Percentiles rank a stretch among this genome's conserved stretches.
Conservation (phyloP, 2,329 filamentous ascomycete genomes). For the Pseudogymnoascus pannorum region DNA sequence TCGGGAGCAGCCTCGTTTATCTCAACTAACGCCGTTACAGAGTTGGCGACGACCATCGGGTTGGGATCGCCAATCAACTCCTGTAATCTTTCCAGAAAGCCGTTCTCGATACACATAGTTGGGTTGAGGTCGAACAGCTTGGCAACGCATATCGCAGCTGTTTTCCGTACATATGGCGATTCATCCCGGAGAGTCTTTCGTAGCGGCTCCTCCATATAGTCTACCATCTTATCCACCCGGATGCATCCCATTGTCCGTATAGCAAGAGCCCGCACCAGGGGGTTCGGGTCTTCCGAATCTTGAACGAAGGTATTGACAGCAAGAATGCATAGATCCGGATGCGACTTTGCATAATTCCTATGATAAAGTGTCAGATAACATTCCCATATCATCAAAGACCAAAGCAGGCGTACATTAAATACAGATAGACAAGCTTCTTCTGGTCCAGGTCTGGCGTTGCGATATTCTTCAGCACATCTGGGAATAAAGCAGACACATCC, state of each 20-base stretch:
- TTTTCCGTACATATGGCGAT: constrained; percentile 97
- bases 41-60: constrained; percentile 98
- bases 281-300: constrained; percentile 97
- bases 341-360: constrained; percentile 99
- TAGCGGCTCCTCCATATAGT: constrained; percentile 98
- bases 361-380: constrained; percentile 12
- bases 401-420: constrained; percentile 67
- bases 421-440: constrained; percentile 98
- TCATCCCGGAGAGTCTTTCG: constrained; percentile 95
- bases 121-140: constrained; percentile 97
- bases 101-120: constrained; percentile 88
- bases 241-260: constrained; percentile 99
- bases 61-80: constrained; percentile 97
- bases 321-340: constrained; percentile 95
- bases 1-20: constrained; percentile 88
- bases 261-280: constrained; percentile 85
- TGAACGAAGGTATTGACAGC: constrained; percentile 99
- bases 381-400: neutral
- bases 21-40: constrained; percentile 85
- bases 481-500: constrained; percentile 94
- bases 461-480: constrained; percentile 98
- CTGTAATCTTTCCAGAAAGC: constrained; percentile 87
- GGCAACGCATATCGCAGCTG: constrained; percentile 92
- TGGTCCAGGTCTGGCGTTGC: constrained; percentile 90
- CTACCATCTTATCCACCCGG: constrained; percentile 97